A percentile compares a stretch with the other conserved stretches of the same genome.
phyloP scores from a whole-genome alignment of 2,329 filamentous ascomycete genomes.

The Aspergillus phoenicis region DNA sequence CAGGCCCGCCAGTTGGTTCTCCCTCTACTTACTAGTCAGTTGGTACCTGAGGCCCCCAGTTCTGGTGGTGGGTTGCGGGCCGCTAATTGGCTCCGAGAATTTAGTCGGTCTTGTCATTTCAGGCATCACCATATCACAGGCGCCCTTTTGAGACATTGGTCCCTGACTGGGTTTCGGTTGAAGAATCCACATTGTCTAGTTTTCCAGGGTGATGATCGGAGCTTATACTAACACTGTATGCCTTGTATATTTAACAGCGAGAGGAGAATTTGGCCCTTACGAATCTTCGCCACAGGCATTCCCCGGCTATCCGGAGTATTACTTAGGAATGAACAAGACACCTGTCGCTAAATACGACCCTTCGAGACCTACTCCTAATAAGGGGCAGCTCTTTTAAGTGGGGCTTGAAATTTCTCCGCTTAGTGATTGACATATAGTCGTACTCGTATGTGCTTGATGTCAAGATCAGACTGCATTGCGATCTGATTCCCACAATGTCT shows the following conservation, averaged over 20 bases:
- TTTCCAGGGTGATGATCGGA: not conserved
- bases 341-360: too few species aligned
- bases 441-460: not conserved
- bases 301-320: not conserved
- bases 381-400: not conserved
- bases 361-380: not conserved
- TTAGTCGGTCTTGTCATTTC: constrained; percentile 11
- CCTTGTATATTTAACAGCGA: too few species aligned
- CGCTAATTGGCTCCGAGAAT: constrained; percentile 3
- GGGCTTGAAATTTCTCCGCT: not conserved
- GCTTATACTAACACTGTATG: too few species aligned
- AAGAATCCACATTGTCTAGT: not conserved
- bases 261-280: not conserved
- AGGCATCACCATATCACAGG: constrained; percentile 5
- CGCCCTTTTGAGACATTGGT: not conserved
- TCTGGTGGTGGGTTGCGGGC: not conserved
- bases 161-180: not conserved
- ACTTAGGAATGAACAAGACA: not conserved
- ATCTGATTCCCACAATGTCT: not conserved
- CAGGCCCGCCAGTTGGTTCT: constrained; percentile 4
- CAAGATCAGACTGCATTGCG: not conserved
- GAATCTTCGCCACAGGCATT: too few species aligned
- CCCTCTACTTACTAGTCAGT: not conserved
- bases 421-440: not conserved
- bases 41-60: constrained; percentile 8